phyloP scores from a whole-genome alignment of 768 basidiomycete genomes.

The Boletus pseudopeckii region DNA sequence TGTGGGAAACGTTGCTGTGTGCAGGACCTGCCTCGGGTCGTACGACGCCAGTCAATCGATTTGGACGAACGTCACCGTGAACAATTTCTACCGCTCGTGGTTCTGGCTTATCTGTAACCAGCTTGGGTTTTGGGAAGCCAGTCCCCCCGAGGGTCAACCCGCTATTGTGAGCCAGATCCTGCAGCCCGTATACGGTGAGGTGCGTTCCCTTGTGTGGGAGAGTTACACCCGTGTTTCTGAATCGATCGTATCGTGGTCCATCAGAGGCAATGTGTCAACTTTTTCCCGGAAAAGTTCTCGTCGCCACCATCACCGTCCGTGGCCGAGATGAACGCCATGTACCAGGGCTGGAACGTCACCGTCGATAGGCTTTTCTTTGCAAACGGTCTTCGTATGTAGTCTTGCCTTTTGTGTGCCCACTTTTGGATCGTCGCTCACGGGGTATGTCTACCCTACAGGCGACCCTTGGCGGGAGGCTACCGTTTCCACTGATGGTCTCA shows the following conservation, averaged over 20 bases:
- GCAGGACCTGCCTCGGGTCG: slow-evolving; percentile 39
- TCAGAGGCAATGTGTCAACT: slow-evolving; percentile 64
- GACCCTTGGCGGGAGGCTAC: slow-evolving; percentile 75
- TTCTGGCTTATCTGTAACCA: slow-evolving; percentile 73
- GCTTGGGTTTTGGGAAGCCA: slow-evolving; percentile 50
- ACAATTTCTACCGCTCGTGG: slow-evolving; percentile 64
- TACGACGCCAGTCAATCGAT: slow-evolving; percentile 37
- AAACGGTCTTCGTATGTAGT: slow-evolving; percentile 56
- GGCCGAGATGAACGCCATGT: slow-evolving; percentile 43
- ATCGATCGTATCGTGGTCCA: neutral
- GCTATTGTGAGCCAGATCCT: slow-evolving; percentile 34
- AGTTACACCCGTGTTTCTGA: neutral
- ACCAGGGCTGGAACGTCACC: slow-evolving; percentile 61
- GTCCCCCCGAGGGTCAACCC: slow-evolving; percentile 37
- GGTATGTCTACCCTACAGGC: slow-evolving; percentile 35
- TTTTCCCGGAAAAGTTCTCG: slow-evolving; percentile 61
- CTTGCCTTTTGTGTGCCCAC: neutral
- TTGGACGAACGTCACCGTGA: slow-evolving; percentile 54
- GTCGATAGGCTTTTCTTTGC: slow-evolving; percentile 63
- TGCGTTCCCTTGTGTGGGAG: slow-evolving; percentile 3
- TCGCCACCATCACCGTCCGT: slow-evolving; percentile 43
- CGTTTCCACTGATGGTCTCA: slow-evolving; percentile 52
- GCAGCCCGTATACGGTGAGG: slow-evolving; percentile 29
- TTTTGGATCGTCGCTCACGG: neutral
- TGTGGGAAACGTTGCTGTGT: slow-evolving; percentile 33